phyloP scores from a whole-genome alignment of 768 basidiomycete genomes.

The Mycena indigotica region DNA sequence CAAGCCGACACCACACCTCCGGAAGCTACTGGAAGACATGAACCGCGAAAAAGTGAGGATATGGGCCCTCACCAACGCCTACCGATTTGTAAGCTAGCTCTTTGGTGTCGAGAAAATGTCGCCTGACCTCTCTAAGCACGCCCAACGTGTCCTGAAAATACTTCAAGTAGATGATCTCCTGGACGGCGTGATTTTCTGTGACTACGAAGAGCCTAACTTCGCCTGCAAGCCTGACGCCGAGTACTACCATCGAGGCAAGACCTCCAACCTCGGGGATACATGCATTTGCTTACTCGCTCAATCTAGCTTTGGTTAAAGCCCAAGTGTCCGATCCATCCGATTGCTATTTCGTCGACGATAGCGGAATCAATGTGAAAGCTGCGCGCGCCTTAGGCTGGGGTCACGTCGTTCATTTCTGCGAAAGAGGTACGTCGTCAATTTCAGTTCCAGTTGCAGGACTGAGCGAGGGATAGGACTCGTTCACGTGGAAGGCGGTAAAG shows the following conservation, averaged over 20 bases:
- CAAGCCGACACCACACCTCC: constrained; percentile 58
- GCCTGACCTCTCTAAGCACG: constrained; percentile 56
- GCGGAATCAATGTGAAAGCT: constrained; percentile 63
- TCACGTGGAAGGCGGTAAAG: constrained; percentile 61
- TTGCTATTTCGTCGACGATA: constrained; percentile 84
- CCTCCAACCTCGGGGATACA: not conserved
- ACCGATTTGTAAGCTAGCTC: constrained; percentile 54
- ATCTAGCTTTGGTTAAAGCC: constrained; percentile 71
- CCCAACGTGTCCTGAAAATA: constrained; percentile 75
- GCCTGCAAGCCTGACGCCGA: constrained; percentile 80
- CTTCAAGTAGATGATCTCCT: constrained; percentile 72
- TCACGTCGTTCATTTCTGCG: constrained; percentile 75
- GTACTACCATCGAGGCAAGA: constrained; percentile 62
- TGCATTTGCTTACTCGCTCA: constrained; percentile 29
- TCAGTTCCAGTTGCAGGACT: too few species aligned
- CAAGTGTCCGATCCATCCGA: constrained; percentile 63
- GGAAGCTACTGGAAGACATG: constrained; percentile 75
- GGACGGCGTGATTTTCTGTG: constrained; percentile 77
- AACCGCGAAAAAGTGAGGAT: constrained; percentile 76
- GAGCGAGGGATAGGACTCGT: constrained; percentile 51
- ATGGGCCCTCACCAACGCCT: constrained; percentile 88
- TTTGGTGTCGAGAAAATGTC: constrained; percentile 9
- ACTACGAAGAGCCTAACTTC: constrained; percentile 69
- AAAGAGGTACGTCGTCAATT: constrained; percentile 44
- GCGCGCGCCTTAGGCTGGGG: constrained; percentile 72